phyloP scores from a whole-genome alignment of 306 rosid genomes.

The Glycine soja region DNA sequence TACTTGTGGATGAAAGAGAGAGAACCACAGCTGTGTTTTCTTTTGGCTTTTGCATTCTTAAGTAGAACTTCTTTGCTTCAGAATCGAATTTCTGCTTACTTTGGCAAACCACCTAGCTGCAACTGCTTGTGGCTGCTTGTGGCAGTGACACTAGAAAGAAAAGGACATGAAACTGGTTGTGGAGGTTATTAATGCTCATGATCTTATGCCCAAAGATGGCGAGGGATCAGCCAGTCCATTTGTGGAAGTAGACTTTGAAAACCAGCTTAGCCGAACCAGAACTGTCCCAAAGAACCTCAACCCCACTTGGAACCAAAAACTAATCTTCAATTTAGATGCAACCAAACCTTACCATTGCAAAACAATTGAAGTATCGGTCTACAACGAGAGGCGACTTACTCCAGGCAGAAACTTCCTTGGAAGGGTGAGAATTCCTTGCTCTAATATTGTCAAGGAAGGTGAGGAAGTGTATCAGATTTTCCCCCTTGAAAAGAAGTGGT shows the following conservation, averaged over 20 bases:
- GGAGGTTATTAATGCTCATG: conserved; percentile 70
- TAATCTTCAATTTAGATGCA: conserved; percentile 51
- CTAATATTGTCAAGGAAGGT: conserved; percentile 63
- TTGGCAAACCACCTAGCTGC: conserved; percentile 52
- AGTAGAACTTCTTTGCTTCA: conserved; percentile 69
- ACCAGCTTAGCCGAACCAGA: conserved; percentile 63
- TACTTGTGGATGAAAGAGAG: conserved; percentile 29
- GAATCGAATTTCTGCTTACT: conserved; percentile 60
- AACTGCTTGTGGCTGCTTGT: conserved; percentile 52
- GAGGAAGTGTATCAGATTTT: conserved; percentile 67
- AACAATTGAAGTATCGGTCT: conserved; percentile 59
- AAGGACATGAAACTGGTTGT: conserved; percentile 72
- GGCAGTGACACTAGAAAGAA: conserved; percentile 46
- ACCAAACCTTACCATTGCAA: conserved; percentile 55
- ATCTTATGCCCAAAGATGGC: conserved; percentile 73
- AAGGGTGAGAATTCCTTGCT: conserved; percentile 72
- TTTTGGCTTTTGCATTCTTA: conserved; percentile 49
- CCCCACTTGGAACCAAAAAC: conserved; percentile 70
- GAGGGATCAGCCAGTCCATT: conserved; percentile 72
- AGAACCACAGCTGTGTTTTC: conserved; percentile 27
- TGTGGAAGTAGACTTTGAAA: conserved; percentile 70
- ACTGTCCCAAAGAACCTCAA: conserved; percentile 65
- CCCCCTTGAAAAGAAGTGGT: conserved; percentile 63
- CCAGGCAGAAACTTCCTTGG: conserved; percentile 73
- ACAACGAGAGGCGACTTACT: conserved; percentile 58